phyloP scores from a whole-genome alignment of 2,329 filamentous ascomycete genomes.

The Shiraia sp. region DNA sequence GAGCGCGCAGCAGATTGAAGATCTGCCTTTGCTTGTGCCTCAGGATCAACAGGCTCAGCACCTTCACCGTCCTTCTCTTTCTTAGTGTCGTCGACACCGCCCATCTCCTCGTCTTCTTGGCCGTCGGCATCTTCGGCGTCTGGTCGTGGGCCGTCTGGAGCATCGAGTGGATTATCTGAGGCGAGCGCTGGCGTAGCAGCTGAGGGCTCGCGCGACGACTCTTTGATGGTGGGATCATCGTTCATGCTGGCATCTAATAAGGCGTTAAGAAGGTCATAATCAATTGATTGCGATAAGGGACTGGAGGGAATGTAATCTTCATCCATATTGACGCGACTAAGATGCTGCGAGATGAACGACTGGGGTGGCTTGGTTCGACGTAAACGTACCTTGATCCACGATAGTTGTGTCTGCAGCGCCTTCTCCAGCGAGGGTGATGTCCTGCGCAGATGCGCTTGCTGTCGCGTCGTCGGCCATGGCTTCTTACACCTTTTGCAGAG shows the following conservation, averaged over 20 bases:
- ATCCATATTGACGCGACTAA: conserved; percentile 11
- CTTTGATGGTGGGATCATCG: conserved; percentile 43
- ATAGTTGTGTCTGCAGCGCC: conserved; percentile 27
- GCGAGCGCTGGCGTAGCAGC: conserved; percentile 59
- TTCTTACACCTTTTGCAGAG: conserved; percentile 13
- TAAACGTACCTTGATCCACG: conserved; percentile 42
- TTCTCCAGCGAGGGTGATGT: conserved; percentile 26
- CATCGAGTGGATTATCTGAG: conserved; percentile 71
- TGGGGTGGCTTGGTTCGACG: conserved; percentile 8
- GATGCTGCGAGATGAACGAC: not conserved
- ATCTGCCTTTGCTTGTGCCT: conserved; percentile 74
- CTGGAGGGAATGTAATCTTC: not conserved
- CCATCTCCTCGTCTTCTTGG: conserved; percentile 74
- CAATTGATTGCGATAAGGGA: conserved; percentile 3
- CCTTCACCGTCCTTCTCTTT: conserved; percentile 44
- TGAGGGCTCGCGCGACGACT: conserved; percentile 57
- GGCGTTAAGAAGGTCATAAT: not conserved
- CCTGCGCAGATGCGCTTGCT: conserved; percentile 32
- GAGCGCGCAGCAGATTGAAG: conserved; percentile 86
- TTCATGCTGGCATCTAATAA: conserved; percentile 63
- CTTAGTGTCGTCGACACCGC: conserved; percentile 42
- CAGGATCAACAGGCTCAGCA: conserved; percentile 39
- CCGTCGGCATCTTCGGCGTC: conserved; percentile 61
- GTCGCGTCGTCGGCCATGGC: conserved; percentile 43
- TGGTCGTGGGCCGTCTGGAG: conserved; percentile 64